Evolutionary conservation across 352 stramenopile species (phyloP), one percentile per base, ranked within the genome.

Genomic region (Globisporangium acanthophoron): DNA sequence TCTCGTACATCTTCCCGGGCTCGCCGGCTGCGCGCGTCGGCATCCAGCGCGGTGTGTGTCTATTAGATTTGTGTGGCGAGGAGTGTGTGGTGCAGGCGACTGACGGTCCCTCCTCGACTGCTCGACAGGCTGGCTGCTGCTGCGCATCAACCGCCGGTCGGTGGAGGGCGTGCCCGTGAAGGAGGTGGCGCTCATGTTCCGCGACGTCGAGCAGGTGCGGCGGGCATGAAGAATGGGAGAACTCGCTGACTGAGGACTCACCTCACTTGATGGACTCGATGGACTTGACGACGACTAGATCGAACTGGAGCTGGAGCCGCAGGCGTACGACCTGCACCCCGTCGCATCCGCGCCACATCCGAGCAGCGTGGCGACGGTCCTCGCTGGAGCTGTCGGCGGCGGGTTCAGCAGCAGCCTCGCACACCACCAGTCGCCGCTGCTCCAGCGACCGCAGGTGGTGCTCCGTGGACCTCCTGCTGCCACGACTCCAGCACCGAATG

Each of bases 1-100:
- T 88, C 20, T 81, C 76, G 39, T 84, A 67, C 51, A 68, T 90
- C 44, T 85, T 86, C 40, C 66, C 67, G 15, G 62, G 80, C 45
- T 88, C 75, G 16, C 67, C 78, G 24, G 80, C 78, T 16, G 65
- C 59, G n/a, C 80, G 80, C 55, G 78, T 75, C 15, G 75, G 78
- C 40, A 57, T 90, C 33, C 59, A 66, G 52, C 59, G 65, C 80
- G 76, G 76, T 87, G 61, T 50, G 40, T 20, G 16, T 37, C 5
- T 27, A 27, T 27, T 27, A 27, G 24, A 27, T 27, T 27, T 27
- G 24, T 27, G 3, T 27, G 24, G 24, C 24, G 24, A 27, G 1
- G 24, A 27, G 24, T 27, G 24, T 1, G 24, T 27, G 24, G 24
- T 27, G 24, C 24, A 27, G 24, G 24, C 24, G 1, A 27, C 24